These are phyloP conservation scores for Phaffomyces opuntiae DNA, from an alignment of 805 yeast genomes.

Conservation along the genomic window DNA sequence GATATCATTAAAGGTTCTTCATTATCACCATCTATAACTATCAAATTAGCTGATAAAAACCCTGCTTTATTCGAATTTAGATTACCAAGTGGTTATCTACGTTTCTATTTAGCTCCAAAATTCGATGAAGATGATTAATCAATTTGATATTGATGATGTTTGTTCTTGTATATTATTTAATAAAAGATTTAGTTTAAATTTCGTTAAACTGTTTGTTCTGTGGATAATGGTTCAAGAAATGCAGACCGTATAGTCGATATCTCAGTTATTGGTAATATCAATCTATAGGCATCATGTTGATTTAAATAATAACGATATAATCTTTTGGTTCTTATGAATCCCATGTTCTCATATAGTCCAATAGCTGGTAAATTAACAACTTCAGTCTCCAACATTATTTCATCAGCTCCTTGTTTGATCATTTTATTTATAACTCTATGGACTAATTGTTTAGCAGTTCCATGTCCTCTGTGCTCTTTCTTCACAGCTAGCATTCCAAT, in stretches of 20 bases:
- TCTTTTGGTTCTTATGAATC: conserved; percentile 68
- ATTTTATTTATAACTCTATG: conserved; percentile 54
- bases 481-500: conserved; percentile 94
- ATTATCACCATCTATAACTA: conserved; percentile 67
- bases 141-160: conserved; percentile 1
- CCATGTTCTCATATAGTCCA: conserved; percentile 63
- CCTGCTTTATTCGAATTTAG: conserved; percentile 94
- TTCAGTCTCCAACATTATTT: conserved; percentile 90
- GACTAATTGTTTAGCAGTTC: conserved; percentile 75
- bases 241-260: conserved; percentile 49
- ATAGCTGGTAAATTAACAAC: conserved; percentile 71
- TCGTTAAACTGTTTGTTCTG: not conserved
- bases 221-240: conserved; percentile 28
- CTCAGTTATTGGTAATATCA: conserved; percentile 73
- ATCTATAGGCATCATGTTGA: conserved; percentile 86
- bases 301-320: conserved; percentile 83
- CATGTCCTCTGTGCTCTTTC: conserved; percentile 60
- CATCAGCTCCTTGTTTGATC: conserved; percentile 68
- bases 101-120: conserved; percentile 97
- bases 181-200: not conserved
- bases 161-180: not conserved
- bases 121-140: conserved; percentile 80
- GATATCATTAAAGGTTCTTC: conserved; percentile 90
- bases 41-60: conserved; percentile 82
- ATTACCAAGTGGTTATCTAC: conserved; percentile 84